These are phyloP conservation scores for Mortierella sp. DNA, from an alignment of 371 early-diverging fungal genomes.

Conservation along the genomic window DNA sequence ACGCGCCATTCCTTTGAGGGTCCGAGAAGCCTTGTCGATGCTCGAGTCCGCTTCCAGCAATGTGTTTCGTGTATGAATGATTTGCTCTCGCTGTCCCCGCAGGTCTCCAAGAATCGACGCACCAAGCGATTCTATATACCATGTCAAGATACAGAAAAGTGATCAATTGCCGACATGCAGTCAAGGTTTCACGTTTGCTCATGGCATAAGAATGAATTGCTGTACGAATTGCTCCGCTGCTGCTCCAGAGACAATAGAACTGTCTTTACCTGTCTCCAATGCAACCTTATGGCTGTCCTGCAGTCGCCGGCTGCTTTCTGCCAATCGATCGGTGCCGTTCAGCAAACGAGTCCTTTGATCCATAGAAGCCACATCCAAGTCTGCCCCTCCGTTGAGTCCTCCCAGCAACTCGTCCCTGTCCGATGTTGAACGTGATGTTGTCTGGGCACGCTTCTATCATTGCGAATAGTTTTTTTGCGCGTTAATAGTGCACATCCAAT, in stretches of 20 bases:
- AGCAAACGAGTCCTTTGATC: slow-evolving; percentile 88
- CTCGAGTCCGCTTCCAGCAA: slow-evolving; percentile 89
- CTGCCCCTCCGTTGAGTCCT: slow-evolving; percentile 58
- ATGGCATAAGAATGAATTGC: neutral
- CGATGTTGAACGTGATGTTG: slow-evolving; percentile 57
- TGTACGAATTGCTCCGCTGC: too few species aligned
- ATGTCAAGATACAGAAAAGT: neutral
- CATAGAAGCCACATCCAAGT: slow-evolving; percentile 73
- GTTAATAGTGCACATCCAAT: too few species aligned
- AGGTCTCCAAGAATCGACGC: slow-evolving; percentile 87
- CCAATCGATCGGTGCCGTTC: slow-evolving; percentile 87
- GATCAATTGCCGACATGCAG: neutral
- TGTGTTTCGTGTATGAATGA: slow-evolving; percentile 87
- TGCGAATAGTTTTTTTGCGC: neutral
- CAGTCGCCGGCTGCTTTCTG: slow-evolving; percentile 81
- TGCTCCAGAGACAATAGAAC: too few species aligned
- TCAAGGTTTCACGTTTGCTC: neutral
- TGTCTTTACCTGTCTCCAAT: slow-evolving; percentile 80
- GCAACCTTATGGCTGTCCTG: slow-evolving; percentile 93
- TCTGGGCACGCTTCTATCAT: slow-evolving; percentile 40
- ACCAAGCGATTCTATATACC: slow-evolving; percentile 81
- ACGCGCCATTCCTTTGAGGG: slow-evolving; percentile 92
- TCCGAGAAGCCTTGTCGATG: slow-evolving; percentile 90
- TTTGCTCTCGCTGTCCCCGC: slow-evolving; percentile 92
- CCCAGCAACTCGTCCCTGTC: slow-evolving; percentile 80